Percentiles rank a stretch among this genome's conserved stretches.
These are phyloP conservation scores for Metarhizium humberi DNA, from an alignment of 2,329 filamentous ascomycete genomes.

Conservation along the genomic window DNA sequence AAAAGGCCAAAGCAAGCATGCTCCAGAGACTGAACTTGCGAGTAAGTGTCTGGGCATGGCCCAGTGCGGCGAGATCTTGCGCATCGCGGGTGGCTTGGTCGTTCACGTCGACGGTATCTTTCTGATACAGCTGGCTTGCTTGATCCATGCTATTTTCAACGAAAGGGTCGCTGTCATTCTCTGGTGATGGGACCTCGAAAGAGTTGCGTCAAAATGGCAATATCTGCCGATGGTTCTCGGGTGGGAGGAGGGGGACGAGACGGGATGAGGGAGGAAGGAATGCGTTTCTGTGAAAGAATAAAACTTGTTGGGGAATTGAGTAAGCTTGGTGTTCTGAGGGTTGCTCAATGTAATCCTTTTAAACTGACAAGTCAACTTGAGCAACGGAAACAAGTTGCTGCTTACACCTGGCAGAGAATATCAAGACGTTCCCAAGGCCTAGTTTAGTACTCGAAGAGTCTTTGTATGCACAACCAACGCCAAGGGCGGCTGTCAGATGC, in stretches of 20 bases:
- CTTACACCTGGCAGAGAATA: not conserved
- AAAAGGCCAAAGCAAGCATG: constrained; percentile 49
- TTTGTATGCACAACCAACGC: too few species aligned
- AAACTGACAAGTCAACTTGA: not conserved
- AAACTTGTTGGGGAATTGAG: not conserved
- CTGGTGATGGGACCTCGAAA: not conserved
- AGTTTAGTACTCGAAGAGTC: not conserved
- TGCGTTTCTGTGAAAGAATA: not conserved
- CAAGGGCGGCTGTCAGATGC: not conserved
- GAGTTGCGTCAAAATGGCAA: not conserved
- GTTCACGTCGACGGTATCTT: constrained; percentile 1
- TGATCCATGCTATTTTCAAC: constrained; percentile 7
- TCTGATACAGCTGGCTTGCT: constrained; percentile 3
- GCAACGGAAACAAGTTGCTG: not conserved
- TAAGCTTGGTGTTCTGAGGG: not conserved
- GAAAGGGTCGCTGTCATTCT: constrained; percentile 6
- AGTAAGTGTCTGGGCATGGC: constrained; percentile 28
- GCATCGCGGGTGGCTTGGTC: constrained; percentile 20
- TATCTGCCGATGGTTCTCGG: not conserved
- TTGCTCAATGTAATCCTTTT: not conserved
- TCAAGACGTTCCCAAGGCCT: not conserved
- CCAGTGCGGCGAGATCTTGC: constrained; percentile 29
- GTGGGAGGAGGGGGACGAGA: not conserved
- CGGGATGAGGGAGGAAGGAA: not conserved
- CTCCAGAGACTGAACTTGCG: constrained; percentile 44